Conservation (phyloP, 106 monocot species). For the Vanilla planifolia region DNA sequence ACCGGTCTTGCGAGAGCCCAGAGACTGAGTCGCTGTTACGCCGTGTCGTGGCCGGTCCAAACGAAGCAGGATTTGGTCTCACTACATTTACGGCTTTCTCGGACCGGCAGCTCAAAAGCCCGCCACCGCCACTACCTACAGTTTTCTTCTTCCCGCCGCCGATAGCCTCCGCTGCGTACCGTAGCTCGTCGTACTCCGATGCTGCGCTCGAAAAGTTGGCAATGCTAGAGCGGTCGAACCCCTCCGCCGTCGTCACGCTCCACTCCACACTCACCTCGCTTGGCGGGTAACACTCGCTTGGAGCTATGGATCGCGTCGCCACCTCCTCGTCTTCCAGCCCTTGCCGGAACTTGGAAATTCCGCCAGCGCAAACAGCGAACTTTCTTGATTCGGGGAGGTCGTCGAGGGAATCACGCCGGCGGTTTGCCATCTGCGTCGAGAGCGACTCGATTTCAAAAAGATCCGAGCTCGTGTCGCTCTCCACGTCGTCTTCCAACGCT, state of each 20-base stretch:
- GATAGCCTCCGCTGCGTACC: slow-evolving; percentile 9
- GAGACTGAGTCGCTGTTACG: neutral
- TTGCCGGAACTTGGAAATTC: neutral
- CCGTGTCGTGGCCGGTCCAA: slow-evolving; percentile 3
- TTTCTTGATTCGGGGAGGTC: slow-evolving; percentile 12
- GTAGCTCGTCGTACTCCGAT: slow-evolving; percentile 22
- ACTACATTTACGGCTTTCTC: slow-evolving; percentile 60
- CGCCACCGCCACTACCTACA: slow-evolving; percentile 1
- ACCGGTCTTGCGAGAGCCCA: neutral
- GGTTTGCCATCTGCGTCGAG: slow-evolving; percentile 23
- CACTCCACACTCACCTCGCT: slow-evolving; percentile 79
- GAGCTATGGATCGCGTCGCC: slow-evolving; percentile 14
- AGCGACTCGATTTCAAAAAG: slow-evolving; percentile 73
- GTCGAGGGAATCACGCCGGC: slow-evolving; percentile 41
- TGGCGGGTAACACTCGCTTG: slow-evolving; percentile 55
- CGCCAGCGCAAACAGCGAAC: slow-evolving; percentile 2
- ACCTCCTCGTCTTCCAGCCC: slow-evolving; percentile 1
- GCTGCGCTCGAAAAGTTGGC: slow-evolving; percentile 54
- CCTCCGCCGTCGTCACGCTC: slow-evolving; percentile 71
- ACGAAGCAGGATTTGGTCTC: slow-evolving; percentile 31
- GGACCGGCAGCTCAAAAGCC: slow-evolving; percentile 38
- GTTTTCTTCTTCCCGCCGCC: slow-evolving; percentile 4
- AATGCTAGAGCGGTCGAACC: slow-evolving; percentile 41
- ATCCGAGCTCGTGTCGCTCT: slow-evolving; percentile 77
- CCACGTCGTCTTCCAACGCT: slow-evolving; percentile 33